phyloP scores from a whole-genome alignment of 2,329 filamentous ascomycete genomes.

The Apiospora rasikravindrae region DNA sequence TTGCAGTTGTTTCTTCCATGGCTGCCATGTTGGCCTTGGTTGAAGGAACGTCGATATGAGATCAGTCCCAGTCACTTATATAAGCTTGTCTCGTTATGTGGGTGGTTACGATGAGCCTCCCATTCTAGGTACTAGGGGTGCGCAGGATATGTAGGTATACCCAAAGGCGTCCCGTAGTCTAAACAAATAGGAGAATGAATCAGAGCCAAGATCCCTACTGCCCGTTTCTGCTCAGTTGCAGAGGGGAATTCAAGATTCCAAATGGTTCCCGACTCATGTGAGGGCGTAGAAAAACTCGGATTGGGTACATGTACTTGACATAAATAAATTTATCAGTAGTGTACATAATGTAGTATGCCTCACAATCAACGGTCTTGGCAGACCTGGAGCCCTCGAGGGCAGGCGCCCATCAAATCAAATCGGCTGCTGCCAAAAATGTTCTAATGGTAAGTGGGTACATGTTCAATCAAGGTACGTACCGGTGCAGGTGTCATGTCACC shows the following conservation, averaged over 20 bases:
- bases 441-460: background rate
- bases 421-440: background rate
- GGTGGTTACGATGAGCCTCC: constrained; percentile 2
- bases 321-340: background rate
- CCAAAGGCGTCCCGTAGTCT: background rate
- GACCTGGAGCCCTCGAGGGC: background rate
- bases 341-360: too few relatives aligned
- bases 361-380: constrained; percentile 1
- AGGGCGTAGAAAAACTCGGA: constrained; percentile 10
- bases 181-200: background rate
- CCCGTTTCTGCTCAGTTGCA: background rate
- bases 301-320: background rate
- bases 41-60: background rate
- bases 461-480: background rate
- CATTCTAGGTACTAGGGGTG: background rate
- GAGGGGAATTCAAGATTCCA: background rate
- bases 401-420: background rate
- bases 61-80: background rate
- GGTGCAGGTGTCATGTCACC: background rate
- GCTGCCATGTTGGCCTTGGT: constrained; percentile 4
- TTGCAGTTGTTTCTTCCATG: background rate
- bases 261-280: background rate
- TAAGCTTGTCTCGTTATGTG: constrained; percentile 8
- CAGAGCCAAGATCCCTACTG: background rate
- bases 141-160: background rate